Conservation (phyloP, 208 protist species). For the Vickermania spadyakhi region DNA sequence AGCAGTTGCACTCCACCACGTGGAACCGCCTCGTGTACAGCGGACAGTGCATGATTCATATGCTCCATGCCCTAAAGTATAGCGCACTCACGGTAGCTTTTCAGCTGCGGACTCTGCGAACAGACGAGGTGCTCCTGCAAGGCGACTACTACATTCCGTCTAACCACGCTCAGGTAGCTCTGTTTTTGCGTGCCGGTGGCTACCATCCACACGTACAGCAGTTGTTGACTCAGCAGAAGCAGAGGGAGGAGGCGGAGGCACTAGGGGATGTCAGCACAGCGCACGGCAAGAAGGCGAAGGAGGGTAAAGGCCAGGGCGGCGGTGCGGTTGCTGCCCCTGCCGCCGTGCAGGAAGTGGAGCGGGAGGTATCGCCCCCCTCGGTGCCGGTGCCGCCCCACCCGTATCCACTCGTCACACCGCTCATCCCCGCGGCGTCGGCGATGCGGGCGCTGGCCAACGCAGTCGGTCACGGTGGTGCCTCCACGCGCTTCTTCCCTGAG, state of each 20-base stretch:
- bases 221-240: neutral
- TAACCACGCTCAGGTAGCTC: neutral
- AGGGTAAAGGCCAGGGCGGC: neutral
- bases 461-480: neutral
- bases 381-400: conserved; percentile 1
- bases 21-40: neutral
- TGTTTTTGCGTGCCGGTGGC: neutral
- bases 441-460: conserved; percentile 9
- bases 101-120: neutral
- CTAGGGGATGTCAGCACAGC: neutral
- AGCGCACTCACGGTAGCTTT: neutral
- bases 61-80: conserved; percentile 5
- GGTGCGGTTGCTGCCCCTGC: neutral
- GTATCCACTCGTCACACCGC: conserved; percentile 9
- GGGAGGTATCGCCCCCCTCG: neutral
- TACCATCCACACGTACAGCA: neutral
- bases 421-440: conserved; percentile 7
- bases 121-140: conserved; percentile 2
- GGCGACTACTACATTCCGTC: neutral
- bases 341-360: neutral
- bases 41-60: neutral
- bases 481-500: conserved; percentile 3
- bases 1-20: neutral
- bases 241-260: neutral
- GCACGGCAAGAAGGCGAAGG: neutral